Conservation (phyloP, 148 eudicot genomes). For the Rhododendron kiyosumense region DNA sequence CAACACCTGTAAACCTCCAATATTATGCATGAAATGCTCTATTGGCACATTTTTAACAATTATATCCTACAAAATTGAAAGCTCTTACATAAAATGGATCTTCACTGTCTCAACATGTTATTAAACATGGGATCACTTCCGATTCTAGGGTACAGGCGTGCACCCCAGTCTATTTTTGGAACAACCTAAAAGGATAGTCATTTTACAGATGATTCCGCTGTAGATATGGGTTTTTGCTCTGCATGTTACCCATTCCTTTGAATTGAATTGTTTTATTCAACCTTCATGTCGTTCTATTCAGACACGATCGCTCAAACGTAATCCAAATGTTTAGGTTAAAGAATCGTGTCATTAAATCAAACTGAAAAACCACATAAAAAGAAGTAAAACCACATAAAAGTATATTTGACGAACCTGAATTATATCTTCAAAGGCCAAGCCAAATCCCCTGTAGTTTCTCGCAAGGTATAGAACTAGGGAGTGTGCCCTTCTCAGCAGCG, state of each 20-base stretch:
- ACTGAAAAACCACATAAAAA: not conserved
- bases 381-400: not conserved
- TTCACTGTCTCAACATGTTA: not conserved
- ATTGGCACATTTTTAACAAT: not conserved
- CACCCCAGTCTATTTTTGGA: not conserved
- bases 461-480: constrained; percentile 69
- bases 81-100: not conserved
- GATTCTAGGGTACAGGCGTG: not conserved
- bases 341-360: not conserved
- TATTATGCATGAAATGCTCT: not conserved
- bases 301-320: not conserved
- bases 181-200: not conserved
- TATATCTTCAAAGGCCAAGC: constrained; percentile 68
- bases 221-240: not conserved
- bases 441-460: constrained; percentile 62
- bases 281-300: not conserved
- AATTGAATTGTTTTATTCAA: not conserved
- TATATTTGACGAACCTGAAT: constrained; percentile 48
- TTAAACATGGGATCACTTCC: not conserved
- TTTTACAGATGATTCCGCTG: not conserved
- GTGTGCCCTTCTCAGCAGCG: constrained; percentile 67
- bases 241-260: not conserved
- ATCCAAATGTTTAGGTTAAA: not conserved
- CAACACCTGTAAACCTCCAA: not conserved
- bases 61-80: not conserved